Base-by-base conservation (phyloP, 306 rosid genomes). In the Begonia fuchsioides region DNA sequence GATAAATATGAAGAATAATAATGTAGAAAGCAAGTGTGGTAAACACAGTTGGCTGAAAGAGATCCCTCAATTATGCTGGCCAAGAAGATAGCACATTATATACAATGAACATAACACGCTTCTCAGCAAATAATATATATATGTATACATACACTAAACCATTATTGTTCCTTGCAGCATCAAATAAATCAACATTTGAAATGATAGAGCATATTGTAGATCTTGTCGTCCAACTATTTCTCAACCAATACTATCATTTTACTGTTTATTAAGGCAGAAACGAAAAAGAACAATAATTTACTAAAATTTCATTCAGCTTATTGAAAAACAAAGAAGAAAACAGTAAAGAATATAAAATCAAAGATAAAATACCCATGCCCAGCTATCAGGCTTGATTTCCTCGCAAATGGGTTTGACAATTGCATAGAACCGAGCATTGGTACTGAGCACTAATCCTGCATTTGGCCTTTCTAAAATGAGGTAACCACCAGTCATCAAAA, bases 381-480 rank as follows among this genome's bases (percentile, higher is more conserved):
- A 76, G 59, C 61, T 52, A 55, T 76, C 75, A 10, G 94, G 70
- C 62, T 49, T 73, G 65, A 72, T 47, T 43, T 71, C 58, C 13
- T 64, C 66, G 12, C 72, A 52, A 50, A 85, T 57, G 2, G 98
- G 95, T 51, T 81, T 79, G 13, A 81, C 64, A 43, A 81, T 76
- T 47, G 95, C 82, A 32, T 73, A 85, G 51, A 85, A 85, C 43
- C 93, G 79, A 45, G 95, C 84, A 56, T 71, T 85, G 13, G 93
- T 85, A 47, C 95, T 78, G 39, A 85, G 95, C 3, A 81, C 78
- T n/a, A 85, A 83, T 8, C 95, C 95, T 8, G 84, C 72, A 52
- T 78, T 81, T 16, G 93, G 93, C 68, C 84, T 69, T 66, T 85
- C 95, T 39, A 85, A 44, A 47, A 84, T 66, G 32, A 84, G 87